phyloP scores from a whole-genome alignment of 331 rosid species.

The Malus hybrid region DNA sequence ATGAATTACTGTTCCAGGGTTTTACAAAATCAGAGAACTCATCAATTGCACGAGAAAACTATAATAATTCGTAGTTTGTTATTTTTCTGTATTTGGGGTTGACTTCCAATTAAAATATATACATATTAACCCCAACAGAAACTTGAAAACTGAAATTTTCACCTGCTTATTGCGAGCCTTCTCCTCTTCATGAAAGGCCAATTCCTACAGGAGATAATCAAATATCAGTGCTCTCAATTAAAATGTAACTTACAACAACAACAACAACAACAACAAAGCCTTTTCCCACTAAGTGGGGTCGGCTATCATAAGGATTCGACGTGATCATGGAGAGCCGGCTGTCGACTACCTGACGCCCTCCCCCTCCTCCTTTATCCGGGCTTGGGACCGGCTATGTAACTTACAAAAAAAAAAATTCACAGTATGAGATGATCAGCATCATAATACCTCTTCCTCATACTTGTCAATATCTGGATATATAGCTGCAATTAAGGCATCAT shows the following conservation, averaged over 20 bases:
- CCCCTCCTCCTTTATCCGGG: too few relatives aligned
- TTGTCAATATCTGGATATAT: slow-evolving; percentile 70
- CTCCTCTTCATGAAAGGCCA: slow-evolving; percentile 67
- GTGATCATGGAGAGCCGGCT: too few relatives aligned
- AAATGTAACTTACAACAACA: background rate
- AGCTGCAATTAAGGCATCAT: slow-evolving; percentile 62
- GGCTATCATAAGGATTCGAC: too few relatives aligned
- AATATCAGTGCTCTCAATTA: slow-evolving; percentile 13
- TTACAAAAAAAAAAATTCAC: slow-evolving; percentile 6
- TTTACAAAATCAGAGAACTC: background rate
- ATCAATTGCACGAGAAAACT: background rate
- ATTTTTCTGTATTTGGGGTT: background rate
- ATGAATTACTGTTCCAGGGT: background rate
- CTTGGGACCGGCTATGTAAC: too few relatives aligned
- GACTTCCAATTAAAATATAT: background rate
- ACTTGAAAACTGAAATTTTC: background rate
- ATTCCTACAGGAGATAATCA: slow-evolving; percentile 45
- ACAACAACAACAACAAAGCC: too few relatives aligned
- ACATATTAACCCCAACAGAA: background rate
- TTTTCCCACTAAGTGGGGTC: too few relatives aligned
- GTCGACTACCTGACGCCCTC: too few relatives aligned
- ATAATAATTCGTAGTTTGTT: background rate
- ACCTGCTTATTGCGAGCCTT: slow-evolving; percentile 83
- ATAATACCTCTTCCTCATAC: slow-evolving; percentile 69
- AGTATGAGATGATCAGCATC: slow-evolving; percentile 7